phyloP scores from a whole-genome alignment of 768 basidiomycete genomes.

The Lactarius akahatsu region DNA sequence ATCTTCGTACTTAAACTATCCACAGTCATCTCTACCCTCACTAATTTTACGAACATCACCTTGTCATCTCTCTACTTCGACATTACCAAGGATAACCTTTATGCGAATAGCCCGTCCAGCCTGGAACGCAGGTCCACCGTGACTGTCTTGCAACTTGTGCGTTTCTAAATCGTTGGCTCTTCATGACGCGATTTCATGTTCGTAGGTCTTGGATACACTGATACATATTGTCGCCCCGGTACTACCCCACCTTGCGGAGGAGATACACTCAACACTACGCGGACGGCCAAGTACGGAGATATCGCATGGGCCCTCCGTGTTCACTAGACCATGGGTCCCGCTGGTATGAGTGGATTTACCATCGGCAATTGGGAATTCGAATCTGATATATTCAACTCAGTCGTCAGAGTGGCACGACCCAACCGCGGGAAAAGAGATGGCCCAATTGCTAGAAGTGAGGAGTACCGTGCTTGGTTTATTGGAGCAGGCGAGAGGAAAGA shows the following conservation, averaged over 20 bases:
- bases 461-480: conserved; percentile 60
- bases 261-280: conserved; percentile 54
- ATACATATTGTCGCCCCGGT: conserved; percentile 78
- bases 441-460: conserved; percentile 58
- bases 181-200: not conserved
- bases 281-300: conserved; percentile 23
- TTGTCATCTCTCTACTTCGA: conserved; percentile 93
- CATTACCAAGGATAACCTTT: conserved; percentile 85
- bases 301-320: conserved; percentile 56
- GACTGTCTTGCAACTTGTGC: conserved; percentile 69
- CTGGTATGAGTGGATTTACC: conserved; percentile 48
- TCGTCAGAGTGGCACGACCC: conserved; percentile 60
- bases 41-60: conserved; percentile 77
- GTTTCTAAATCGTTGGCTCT: conserved; percentile 40
- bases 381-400: conserved; percentile 37
- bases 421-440: conserved; percentile 61
- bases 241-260: conserved; percentile 88
- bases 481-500: conserved; percentile 73
- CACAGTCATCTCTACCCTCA: conserved; percentile 68
- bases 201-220: conserved; percentile 64
- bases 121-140: conserved; percentile 61
- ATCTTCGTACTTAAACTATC: conserved; percentile 8
- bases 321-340: conserved; percentile 64
- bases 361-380: not conserved
- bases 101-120: conserved; percentile 59